A percentile compares a stretch with the other conserved stretches of the same genome.
phyloP scores from a whole-genome alignment of 768 basidiomycete species.

The Atractiella rhizophila region DNA sequence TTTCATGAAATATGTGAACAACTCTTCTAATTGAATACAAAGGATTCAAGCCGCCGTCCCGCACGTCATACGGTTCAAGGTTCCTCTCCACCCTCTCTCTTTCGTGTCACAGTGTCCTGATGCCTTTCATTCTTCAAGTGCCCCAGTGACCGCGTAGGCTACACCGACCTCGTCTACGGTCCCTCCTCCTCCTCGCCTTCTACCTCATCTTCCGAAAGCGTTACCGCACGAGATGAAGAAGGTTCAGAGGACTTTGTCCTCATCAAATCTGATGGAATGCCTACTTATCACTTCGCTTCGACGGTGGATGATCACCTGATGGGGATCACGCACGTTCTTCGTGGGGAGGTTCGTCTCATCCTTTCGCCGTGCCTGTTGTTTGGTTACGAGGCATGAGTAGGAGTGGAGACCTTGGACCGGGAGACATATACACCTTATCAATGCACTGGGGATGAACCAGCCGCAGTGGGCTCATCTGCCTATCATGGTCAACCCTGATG shows the following conservation, averaged over 20 bases:
- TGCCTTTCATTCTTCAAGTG: background rate
- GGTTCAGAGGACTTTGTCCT: conserved; percentile 52
- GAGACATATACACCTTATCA: conserved; percentile 69
- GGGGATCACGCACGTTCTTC: conserved; percentile 81
- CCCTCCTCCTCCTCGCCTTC: conserved; percentile 45
- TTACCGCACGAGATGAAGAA: too few relatives aligned
- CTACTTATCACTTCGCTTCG: conserved; percentile 87
- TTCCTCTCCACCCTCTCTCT: conserved; percentile 21
- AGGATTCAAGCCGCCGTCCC: too few relatives aligned
- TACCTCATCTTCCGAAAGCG: conserved; percentile 24
- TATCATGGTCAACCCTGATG: conserved; percentile 64
- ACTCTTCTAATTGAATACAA: too few relatives aligned
- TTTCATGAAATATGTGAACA: too few relatives aligned
- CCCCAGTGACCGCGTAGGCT: conserved; percentile 2
- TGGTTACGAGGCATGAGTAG: conserved; percentile 24
- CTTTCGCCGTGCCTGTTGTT: background rate
- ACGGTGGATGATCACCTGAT: conserved; percentile 90
- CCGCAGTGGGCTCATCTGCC: conserved; percentile 82
- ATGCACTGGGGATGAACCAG: conserved; percentile 39
- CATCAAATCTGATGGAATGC: conserved; percentile 73
- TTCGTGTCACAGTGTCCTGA: background rate
- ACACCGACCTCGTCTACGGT: conserved; percentile 30
- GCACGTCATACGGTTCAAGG: conserved; percentile 66
- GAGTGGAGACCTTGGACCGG: conserved; percentile 92
- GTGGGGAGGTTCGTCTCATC: conserved; percentile 46